phyloP scores from a whole-genome alignment of 208 protist genomes.

The Ichthyophonus hoferi region DNA sequence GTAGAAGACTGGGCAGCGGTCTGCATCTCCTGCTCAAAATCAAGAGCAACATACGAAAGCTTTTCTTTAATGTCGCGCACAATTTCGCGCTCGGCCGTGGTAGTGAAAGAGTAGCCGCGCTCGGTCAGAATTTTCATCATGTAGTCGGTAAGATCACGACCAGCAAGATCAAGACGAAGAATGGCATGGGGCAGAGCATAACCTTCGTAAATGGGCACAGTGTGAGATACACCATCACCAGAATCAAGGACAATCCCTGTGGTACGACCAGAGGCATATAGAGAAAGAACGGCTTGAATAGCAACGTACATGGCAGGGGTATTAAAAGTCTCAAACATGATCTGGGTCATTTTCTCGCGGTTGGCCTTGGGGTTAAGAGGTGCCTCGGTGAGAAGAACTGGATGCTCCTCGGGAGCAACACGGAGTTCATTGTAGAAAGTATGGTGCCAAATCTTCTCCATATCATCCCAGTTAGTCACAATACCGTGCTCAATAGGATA shows the following conservation, averaged over 20 bases:
- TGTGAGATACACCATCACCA: slow-evolving; percentile 91
- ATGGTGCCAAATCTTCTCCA: slow-evolving; percentile 90
- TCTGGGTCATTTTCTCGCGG: slow-evolving; percentile 79
- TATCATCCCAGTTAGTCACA: slow-evolving; percentile 85
- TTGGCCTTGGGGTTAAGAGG: slow-evolving; percentile 84
- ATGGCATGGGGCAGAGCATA: slow-evolving; percentile 42
- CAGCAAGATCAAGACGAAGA: slow-evolving; percentile 44
- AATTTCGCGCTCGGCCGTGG: slow-evolving; percentile 88
- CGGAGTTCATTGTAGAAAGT: slow-evolving; percentile 71
- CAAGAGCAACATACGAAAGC: slow-evolving; percentile 80
- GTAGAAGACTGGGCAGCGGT: slow-evolving; percentile 69
- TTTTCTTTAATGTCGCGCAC: slow-evolving; percentile 89
- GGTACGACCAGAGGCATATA: slow-evolving; percentile 85
- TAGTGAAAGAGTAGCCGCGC: slow-evolving; percentile 77
- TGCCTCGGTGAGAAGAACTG: slow-evolving; percentile 93
- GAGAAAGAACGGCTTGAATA: slow-evolving; percentile 78
- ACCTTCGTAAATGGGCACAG: slow-evolving; percentile 88
- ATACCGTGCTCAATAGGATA: slow-evolving; percentile 66
- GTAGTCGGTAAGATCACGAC: slow-evolving; percentile 87
- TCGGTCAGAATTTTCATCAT: slow-evolving; percentile 79
- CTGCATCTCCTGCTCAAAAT: slow-evolving; percentile 90
- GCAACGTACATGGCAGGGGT: slow-evolving; percentile 82
- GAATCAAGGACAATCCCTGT: slow-evolving; percentile 86
- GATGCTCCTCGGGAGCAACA: slow-evolving; percentile 53
- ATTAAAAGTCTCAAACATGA: slow-evolving; percentile 94